phyloP scores from a whole-genome alignment of 2,329 filamentous ascomycete species.

The Pezizomycotina sp. region DNA sequence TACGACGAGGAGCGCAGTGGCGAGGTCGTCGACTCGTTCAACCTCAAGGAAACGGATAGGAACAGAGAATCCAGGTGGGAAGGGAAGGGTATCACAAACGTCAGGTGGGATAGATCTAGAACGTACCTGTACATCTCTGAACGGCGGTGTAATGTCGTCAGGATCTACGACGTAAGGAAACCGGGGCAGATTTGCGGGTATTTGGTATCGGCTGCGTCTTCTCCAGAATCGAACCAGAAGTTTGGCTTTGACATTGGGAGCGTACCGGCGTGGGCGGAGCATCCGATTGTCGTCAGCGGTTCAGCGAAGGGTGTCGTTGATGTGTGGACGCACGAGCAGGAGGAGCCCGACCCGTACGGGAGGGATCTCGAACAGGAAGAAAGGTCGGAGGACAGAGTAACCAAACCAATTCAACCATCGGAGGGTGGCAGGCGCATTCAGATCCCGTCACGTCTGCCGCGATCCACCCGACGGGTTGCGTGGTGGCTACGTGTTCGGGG shows the following conservation, averaged over 20 bases:
- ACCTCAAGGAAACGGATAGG: conserved; percentile 21
- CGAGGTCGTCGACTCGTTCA: conserved; percentile 30
- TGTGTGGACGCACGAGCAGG: too few species aligned
- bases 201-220: too few species aligned
- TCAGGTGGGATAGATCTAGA: conserved; percentile 35
- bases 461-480: conserved; percentile 27
- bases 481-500: conserved; percentile 31
- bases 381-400: too few species aligned
- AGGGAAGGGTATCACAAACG: conserved; percentile 33
- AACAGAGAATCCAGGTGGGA: conserved; percentile 5
- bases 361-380: conserved; percentile 25
- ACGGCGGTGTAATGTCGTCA: conserved; percentile 32
- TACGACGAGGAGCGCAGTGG: conserved; percentile 31
- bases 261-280: too few species aligned
- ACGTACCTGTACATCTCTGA: conserved; percentile 36
- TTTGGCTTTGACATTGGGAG: conserved; percentile 32
- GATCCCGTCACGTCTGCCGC: conserved; percentile 27
- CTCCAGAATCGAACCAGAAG: conserved; percentile 33
- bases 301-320: too few species aligned
- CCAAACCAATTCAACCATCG: too few species aligned
- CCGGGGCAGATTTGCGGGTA: background rate
- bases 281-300: too few species aligned
- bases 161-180: conserved; percentile 35
- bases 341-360: too few species aligned
- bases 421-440: conserved; percentile 27